Evolutionary conservation across 164 flowering plant species (phyloP).

Genomic region (Tetracentron sinense): DNA sequence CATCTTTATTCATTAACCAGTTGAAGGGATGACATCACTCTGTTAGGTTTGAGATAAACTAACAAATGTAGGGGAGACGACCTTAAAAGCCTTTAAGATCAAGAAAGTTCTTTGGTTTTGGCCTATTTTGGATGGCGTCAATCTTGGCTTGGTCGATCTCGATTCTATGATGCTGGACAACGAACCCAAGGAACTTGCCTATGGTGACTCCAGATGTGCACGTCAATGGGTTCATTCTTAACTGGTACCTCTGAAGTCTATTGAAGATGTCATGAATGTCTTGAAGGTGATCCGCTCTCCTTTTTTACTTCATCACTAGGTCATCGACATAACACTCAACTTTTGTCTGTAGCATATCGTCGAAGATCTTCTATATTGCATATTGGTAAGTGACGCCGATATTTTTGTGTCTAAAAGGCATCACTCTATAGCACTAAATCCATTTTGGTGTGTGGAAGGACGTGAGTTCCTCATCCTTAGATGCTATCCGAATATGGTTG

Average conservation of each 20-base stretch:
- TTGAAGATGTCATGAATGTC: neutral
- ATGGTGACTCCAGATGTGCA: conserved; percentile 9
- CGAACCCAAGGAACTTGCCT: conserved; percentile 9
- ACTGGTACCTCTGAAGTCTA: neutral
- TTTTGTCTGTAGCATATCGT: conserved; percentile 9
- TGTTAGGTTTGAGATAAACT: conserved; percentile 8
- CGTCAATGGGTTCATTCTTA: conserved; percentile 5
- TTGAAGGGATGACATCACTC: conserved; percentile 6
- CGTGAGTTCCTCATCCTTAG: neutral
- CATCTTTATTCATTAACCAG: conserved; percentile 3
- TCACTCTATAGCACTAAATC: conserved; percentile 9
- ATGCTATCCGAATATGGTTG: conserved; percentile 4
- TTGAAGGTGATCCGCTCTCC: neutral
- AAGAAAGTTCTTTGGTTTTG: neutral
- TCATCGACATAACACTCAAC: neutral
- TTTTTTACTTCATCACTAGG: neutral
- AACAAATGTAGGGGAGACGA: neutral
- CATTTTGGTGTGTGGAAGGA: conserved; percentile 7
- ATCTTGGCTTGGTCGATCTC: conserved; percentile 18
- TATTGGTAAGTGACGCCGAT: conserved; percentile 10
- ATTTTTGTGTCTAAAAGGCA: conserved; percentile 5
- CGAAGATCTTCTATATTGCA: neutral
- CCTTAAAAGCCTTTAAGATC: conserved; percentile 8
- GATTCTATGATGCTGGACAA: conserved; percentile 8
- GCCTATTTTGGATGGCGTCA: conserved; percentile 1